These are phyloP conservation scores for Cocos nucifera DNA, from an alignment of 176 grass and related monocot species.

Conservation along the genomic window DNA sequence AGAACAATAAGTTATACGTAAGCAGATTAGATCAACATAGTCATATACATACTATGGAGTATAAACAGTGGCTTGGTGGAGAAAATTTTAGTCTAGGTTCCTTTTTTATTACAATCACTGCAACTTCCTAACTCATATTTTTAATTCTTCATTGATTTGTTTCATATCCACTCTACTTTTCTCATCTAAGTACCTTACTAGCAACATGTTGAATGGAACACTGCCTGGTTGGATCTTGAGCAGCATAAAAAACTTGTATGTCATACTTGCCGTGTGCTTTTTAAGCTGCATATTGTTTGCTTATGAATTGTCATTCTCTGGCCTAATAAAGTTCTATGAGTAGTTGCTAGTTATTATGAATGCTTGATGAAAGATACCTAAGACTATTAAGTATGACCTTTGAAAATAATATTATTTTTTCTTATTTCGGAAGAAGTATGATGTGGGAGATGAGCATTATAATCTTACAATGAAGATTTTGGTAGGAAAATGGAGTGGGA, in stretches of 20 bases:
- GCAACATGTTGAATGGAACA: background rate
- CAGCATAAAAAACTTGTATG: slow-evolving; percentile 1
- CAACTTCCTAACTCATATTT: background rate
- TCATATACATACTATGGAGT: no score
- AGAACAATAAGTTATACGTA: background rate
- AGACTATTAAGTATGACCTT: no score
- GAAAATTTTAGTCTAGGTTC: background rate
- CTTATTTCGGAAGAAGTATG: no score
- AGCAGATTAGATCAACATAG: background rate
- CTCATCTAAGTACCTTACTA: slow-evolving; percentile 5
- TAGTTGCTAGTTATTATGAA: no score
- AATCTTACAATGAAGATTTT: no score
- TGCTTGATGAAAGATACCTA: no score
- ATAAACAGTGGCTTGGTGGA: background rate
- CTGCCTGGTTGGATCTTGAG: slow-evolving; percentile 2
- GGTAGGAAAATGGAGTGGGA: no score
- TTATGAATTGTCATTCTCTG: background rate
- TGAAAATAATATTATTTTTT: no score
- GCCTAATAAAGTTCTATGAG: no score
- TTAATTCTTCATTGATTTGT: background rate
- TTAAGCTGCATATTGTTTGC: background rate
- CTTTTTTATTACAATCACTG: background rate
- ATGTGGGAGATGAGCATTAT: no score
- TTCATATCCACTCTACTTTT: background rate
- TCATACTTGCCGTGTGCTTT: background rate